Base-by-base conservation (phyloP, 2,329 filamentous ascomycete genomes). In the Talaromyces albobiverticillius region DNA sequence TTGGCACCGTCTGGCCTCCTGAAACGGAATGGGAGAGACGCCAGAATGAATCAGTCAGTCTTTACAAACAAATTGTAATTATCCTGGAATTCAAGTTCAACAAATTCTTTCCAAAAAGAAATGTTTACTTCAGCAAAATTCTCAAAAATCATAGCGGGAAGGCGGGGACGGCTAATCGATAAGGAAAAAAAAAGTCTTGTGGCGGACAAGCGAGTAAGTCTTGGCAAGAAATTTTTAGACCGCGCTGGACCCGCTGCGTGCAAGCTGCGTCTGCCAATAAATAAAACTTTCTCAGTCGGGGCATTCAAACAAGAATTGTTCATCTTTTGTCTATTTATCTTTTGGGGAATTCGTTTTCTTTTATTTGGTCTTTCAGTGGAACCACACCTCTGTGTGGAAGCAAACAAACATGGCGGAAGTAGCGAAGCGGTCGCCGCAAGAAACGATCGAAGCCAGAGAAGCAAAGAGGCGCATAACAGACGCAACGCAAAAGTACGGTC, bases 11-110 rank as follows among this genome's bases (percentile, higher is more conserved):
- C 72, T 56, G 72, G 71, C 72, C 83, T 89, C 79, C 95, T 96
- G 76, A 95, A 95, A 75, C 92, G 82, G 68, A 87, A 95, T 3
- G 92, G 90, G 73, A 91, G 74, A 53, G 86, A 87, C 59, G 65
- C 71, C 68, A 72, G 68, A 53, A 61, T 65, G 62, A 58, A 58
- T 20, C 6, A 10, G 26, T 29, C 5, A 29, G 5, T 29, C 5
- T 29, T 29, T 5, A 29, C 26, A 6, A 10, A 29, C 5, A 29
- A 6, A 29, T 29, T 29, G 5, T 6, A 29, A 29, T n/a, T n/a
- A n/a, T n/a, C n/a, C n/a, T n/a, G n/a, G n/a, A n/a, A n/a, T n/a
- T n/a, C n/a, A n/a, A n/a, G n/a, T n/a, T n/a, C n/a, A n/a, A n/a
- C n/a, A n/a, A n/a, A n/a, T n/a, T n/a, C n/a, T n/a, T n/a, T n/a